Percentiles rank a stretch among this genome's conserved stretches.
These are phyloP conservation scores for Seiridium cupressi DNA, from an alignment of 2,329 filamentous ascomycete species.

Conservation along the genomic window DNA sequence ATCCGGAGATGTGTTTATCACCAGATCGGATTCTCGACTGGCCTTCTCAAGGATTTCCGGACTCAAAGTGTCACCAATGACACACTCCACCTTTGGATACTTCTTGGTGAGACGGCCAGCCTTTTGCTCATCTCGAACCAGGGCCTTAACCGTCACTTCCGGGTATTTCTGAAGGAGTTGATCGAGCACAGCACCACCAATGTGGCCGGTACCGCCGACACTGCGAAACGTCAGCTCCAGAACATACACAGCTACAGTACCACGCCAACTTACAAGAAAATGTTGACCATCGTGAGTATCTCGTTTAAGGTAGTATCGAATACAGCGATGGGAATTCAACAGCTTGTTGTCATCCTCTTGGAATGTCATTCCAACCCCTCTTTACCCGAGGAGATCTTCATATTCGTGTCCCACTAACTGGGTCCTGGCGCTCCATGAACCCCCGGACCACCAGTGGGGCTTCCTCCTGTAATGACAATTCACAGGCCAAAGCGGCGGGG, in stretches of 20 bases:
- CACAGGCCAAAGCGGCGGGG: no score
- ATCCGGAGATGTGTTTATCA: conserved; percentile 16
- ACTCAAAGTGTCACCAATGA: conserved; percentile 10
- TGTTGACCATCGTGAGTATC: background rate
- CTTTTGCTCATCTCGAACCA: conserved; percentile 13
- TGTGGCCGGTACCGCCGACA: conserved; percentile 17
- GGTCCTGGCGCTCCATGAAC: background rate
- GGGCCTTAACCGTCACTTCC: conserved; percentile 9
- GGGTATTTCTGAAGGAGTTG: conserved; percentile 11
- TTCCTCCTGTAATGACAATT: no score
- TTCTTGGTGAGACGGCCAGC: conserved; percentile 9
- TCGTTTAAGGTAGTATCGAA: background rate
- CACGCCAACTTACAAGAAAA: background rate
- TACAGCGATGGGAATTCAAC: background rate
- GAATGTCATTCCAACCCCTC: background rate
- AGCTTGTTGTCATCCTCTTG: no score
- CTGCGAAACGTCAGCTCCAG: background rate
- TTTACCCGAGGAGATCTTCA: background rate
- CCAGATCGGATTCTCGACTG: conserved; percentile 14
- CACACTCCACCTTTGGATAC: conserved; percentile 12
- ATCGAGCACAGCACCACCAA: conserved; percentile 17
- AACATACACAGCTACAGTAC: background rate
- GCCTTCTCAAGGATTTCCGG: conserved; percentile 7
- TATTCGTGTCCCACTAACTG: background rate
- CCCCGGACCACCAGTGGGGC: background rate